A percentile compares a stretch with the other conserved stretches of the same genome.
Evolutionary conservation across 371 early-diverging fungal genomes (phyloP).

Genomic region (Mortierella sp.): DNA sequence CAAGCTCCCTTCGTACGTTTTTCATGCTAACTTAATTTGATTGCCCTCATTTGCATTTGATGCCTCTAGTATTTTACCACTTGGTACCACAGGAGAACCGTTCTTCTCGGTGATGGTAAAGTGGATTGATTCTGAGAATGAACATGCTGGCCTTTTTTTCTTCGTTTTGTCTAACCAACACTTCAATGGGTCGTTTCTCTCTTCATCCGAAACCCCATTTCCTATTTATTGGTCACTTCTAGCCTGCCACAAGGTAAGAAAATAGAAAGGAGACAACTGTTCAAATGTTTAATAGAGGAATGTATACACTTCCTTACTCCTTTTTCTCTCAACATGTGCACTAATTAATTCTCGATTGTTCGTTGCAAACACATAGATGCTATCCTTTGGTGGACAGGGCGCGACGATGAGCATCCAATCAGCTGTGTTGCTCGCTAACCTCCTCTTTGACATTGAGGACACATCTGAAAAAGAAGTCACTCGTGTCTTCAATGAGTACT

Average conservation of each 20-base stretch:
- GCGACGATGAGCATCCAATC: constrained; percentile 15
- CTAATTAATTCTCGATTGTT: not conserved
- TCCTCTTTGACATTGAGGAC: constrained; percentile 6
- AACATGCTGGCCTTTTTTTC: not conserved
- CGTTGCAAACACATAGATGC: not conserved
- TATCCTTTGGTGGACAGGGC: constrained; percentile 17
- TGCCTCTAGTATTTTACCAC: constrained; percentile 16
- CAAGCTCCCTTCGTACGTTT: not conserved
- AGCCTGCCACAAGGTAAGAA: constrained; percentile 37
- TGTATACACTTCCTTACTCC: not conserved
- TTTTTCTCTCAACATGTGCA: not conserved
- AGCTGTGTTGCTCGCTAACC: constrained; percentile 23
- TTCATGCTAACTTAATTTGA: not conserved
- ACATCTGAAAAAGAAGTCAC: constrained; percentile 20
- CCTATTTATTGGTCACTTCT: not conserved
- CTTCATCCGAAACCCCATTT: not conserved
- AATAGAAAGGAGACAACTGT: not conserved
- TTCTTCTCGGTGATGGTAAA: constrained; percentile 34
- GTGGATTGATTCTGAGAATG: not conserved
- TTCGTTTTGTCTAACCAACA: not conserved
- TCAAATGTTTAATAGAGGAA: no score
- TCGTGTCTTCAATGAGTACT: constrained; percentile 14
- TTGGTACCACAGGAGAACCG: constrained; percentile 27
- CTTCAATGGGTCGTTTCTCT: not conserved
- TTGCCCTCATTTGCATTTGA: not conserved